Evolutionary conservation across 2,329 filamentous ascomycete species (phyloP).

Genomic region (Rhinocladiella mackenziei): DNA sequence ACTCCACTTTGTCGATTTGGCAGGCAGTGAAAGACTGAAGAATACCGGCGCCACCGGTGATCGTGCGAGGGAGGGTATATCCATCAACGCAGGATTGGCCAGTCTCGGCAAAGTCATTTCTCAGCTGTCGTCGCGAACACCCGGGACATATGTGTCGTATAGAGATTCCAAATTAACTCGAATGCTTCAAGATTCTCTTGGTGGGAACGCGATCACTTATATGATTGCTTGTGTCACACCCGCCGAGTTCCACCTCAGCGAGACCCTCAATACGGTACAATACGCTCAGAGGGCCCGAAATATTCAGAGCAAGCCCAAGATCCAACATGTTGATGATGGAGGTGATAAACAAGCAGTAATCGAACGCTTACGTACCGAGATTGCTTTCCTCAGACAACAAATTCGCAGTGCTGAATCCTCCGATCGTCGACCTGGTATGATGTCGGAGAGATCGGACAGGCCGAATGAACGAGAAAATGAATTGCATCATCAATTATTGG

Average conservation of each 20-base stretch:
- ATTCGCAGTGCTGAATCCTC: constrained; percentile 75
- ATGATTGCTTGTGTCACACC: constrained; percentile 99
- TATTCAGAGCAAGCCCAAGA: constrained; percentile 95
- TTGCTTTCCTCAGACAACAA: constrained; percentile 89
- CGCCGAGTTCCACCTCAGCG: constrained; percentile 93
- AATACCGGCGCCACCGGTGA: constrained; percentile 96
- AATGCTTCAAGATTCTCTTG: constrained; percentile 90
- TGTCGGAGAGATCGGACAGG: constrained; percentile 71
- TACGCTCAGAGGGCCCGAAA: constrained; percentile 94
- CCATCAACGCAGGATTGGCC: constrained; percentile 93
- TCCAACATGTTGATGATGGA: constrained; percentile 84
- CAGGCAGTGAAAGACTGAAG: constrained; percentile 92
- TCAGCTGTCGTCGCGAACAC: constrained; percentile 83
- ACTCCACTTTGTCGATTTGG: constrained; percentile 95
- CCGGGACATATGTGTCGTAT: constrained; percentile 90
- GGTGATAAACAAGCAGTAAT: constrained; percentile 91
- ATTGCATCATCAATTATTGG: constrained; percentile 87
- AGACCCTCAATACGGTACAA: constrained; percentile 94
- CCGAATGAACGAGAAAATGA: constrained; percentile 81
- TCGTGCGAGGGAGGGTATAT: constrained; percentile 91
- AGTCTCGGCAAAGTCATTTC: constrained; percentile 97
- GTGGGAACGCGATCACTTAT: constrained; percentile 96
- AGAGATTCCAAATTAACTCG: constrained; percentile 96
- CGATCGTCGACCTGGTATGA: constrained; percentile 52
- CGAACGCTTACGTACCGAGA: constrained; percentile 87